Evolutionary conservation across 169 alveolate genomes (phyloP).

Genomic region (Plasmodium blacklocki): DNA sequence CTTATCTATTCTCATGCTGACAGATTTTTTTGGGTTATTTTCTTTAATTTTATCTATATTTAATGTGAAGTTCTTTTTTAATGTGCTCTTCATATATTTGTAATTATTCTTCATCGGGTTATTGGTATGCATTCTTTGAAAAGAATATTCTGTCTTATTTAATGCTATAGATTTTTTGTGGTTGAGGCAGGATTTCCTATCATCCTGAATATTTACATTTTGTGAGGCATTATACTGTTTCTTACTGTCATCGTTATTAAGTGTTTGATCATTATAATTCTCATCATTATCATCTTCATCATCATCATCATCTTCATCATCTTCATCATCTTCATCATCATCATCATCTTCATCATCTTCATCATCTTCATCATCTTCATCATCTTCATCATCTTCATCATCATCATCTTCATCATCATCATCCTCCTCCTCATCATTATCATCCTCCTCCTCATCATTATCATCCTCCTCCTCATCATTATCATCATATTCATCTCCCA

Average conservation of each 20-base stretch:
- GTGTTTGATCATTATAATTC: not conserved
- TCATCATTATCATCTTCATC: not conserved
- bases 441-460: not conserved
- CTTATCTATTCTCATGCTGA: slow-evolving; percentile 41
- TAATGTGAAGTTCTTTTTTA: slow-evolving; percentile 45
- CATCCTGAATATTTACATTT: too few relatives aligned
- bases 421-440: not conserved
- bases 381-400: not conserved
- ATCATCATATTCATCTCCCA: not conserved
- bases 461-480: not conserved
- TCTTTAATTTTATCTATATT: slow-evolving; percentile 10
- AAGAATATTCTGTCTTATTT: slow-evolving; percentile 12
- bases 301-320: not conserved
- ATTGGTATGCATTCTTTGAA: slow-evolving; percentile 19
- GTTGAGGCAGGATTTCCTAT: too few relatives aligned
- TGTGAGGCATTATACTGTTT: too few relatives aligned
- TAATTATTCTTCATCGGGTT: slow-evolving; percentile 10
- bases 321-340: not conserved
- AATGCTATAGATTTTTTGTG: too few relatives aligned
- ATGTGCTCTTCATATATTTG: slow-evolving; percentile 8
- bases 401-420: slow-evolving; percentile 3
- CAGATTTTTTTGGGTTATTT: slow-evolving; percentile 23
- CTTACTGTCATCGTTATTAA: too few relatives aligned
- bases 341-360: not conserved
- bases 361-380: not conserved